These are phyloP conservation scores for Auricularia sp. DNA, from an alignment of 768 basidiomycete genomes.

Conservation along the genomic window DNA sequence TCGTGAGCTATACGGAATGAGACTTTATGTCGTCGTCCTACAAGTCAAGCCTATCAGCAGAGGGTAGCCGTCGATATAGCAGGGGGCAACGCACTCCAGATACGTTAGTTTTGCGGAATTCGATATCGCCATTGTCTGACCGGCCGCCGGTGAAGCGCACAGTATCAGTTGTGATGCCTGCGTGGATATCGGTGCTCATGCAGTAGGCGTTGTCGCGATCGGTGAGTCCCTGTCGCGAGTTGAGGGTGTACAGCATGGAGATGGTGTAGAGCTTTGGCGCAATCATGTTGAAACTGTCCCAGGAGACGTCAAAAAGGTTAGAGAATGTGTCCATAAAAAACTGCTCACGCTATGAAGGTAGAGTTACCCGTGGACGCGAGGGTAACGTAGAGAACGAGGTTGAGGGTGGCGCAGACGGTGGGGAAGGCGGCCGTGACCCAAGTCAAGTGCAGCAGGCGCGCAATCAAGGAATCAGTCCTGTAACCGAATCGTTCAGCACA, in stretches of 20 bases:
- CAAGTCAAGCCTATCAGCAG: too few relatives aligned
- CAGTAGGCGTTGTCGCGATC: neutral
- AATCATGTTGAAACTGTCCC: conserved; percentile 2
- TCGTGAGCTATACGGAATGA: too few relatives aligned
- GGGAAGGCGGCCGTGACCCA: neutral
- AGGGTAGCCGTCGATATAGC: too few relatives aligned
- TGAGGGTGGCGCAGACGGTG: neutral
- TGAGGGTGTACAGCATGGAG: conserved; percentile 6
- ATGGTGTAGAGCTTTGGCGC: conserved; percentile 6
- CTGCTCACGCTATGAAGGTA: neutral
- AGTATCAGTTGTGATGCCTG: neutral
- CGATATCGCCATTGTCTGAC: neutral
- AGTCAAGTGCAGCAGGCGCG: neutral
- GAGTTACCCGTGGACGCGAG: neutral
- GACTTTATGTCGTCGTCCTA: too few relatives aligned
- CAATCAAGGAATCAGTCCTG: neutral
- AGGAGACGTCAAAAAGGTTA: too few relatives aligned
- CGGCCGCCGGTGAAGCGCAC: neutral
- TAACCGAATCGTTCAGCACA: neutral
- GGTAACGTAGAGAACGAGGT: neutral
- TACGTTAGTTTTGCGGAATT: neutral
- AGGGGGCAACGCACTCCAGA: neutral
- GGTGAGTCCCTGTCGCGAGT: conserved; percentile 3
- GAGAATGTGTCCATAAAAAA: neutral
- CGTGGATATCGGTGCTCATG: neutral